These are phyloP conservation scores for Apiospora arundinis DNA, from an alignment of 2,329 filamentous ascomycete genomes.

Conservation along the genomic window DNA sequence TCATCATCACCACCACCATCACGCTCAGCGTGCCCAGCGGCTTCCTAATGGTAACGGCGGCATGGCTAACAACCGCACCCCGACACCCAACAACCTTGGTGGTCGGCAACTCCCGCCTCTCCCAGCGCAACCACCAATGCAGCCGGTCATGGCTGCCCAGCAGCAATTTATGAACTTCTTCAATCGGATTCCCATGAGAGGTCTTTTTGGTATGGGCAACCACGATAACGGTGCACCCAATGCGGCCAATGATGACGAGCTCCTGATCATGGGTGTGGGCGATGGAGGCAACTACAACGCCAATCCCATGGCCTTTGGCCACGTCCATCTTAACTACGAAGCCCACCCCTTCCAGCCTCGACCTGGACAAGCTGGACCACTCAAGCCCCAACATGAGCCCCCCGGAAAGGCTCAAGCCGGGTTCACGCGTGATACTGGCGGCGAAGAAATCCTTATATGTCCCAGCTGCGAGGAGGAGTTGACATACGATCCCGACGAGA, in stretches of 20 bases:
- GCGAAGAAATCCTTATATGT: constrained; percentile 79
- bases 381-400: constrained; percentile 64
- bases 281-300: constrained; percentile 25
- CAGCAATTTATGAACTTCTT: neutral
- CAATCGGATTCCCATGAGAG: neutral
- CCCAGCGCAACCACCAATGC: neutral
- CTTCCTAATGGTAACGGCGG: neutral
- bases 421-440: constrained; percentile 78
- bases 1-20: constrained; percentile 21
- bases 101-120: neutral
- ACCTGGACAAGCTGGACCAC: constrained; percentile 28
- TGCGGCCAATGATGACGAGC: constrained; percentile 30
- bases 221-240: neutral
- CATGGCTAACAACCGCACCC: constrained; percentile 2
- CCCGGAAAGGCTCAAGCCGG: constrained; percentile 72
- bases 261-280: constrained; percentile 33
- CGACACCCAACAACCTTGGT: neutral
- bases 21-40: neutral
- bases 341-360: constrained; percentile 31
- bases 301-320: constrained; percentile 22
- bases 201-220: neutral
- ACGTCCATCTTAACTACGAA: constrained; percentile 37
- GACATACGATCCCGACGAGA: constrained; percentile 66
- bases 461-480: constrained; percentile 87
- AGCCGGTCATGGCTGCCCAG: neutral